Conservation (phyloP, 305 asterid species). For the Plantago rigida region DNA sequence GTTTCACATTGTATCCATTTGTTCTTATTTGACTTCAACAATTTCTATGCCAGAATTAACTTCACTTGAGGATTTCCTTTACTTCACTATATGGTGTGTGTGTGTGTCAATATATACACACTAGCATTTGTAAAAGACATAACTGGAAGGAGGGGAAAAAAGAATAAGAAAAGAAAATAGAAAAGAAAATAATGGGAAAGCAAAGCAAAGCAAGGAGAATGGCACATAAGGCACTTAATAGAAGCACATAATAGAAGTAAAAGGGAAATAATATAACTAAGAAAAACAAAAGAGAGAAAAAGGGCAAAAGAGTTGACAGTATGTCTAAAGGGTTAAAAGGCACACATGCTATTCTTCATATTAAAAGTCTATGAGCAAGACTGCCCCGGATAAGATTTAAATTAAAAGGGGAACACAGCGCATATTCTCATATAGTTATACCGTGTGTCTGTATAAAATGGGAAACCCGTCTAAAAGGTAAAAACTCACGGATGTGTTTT, state of each 20-base stretch:
- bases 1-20: constrained; percentile 9
- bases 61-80: neutral
- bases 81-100: neutral
- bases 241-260: neutral
- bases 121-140: neutral
- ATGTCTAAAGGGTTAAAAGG: too few species aligned
- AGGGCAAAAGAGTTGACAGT: neutral
- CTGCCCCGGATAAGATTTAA: neutral
- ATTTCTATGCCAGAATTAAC: neutral
- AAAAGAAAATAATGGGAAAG: too few species aligned
- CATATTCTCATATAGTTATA: neutral
- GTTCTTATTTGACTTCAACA: neutral
- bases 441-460: neutral
- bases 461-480: neutral
- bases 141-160: neutral
- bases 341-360: neutral
- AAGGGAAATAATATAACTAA: neutral
- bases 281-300: neutral
- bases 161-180: neutral
- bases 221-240: too few species aligned
- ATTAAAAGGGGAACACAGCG: neutral
- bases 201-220: neutral
- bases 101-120: neutral
- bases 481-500: constrained; percentile 25
- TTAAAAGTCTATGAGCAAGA: neutral